Evolutionary conservation across 2,329 filamentous ascomycete species (phyloP).

Genomic region (Colletotrichum sansevieriae): DNA sequence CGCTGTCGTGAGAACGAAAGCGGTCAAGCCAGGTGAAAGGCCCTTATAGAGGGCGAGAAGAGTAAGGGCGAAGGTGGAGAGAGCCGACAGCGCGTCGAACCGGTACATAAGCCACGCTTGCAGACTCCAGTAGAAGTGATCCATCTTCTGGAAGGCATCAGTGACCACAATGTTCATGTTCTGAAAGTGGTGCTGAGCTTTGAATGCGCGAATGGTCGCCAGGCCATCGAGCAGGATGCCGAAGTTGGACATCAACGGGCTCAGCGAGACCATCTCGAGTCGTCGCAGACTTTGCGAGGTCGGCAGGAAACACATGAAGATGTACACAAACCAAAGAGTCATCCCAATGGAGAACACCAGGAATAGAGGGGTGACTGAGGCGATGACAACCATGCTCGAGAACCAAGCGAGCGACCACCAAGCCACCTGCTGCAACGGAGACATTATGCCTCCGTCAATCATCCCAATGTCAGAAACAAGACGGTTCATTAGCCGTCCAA

Average conservation of each 20-base stretch:
- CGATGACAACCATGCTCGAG: slow-evolving; percentile 82
- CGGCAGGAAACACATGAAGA: slow-evolving; percentile 83
- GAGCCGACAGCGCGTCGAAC: slow-evolving; percentile 78
- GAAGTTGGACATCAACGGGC: slow-evolving; percentile 92
- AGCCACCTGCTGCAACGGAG: slow-evolving; percentile 78
- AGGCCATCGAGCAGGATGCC: slow-evolving; percentile 88
- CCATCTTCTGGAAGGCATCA: slow-evolving; percentile 92
- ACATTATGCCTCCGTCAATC: slow-evolving; percentile 86
- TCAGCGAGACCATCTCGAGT: slow-evolving; percentile 90
- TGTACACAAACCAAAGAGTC: slow-evolving; percentile 75
- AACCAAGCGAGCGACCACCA: slow-evolving; percentile 79
- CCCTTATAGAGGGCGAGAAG: slow-evolving; percentile 79
- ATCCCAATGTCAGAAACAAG: slow-evolving; percentile 92
- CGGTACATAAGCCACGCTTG: slow-evolving; percentile 88
- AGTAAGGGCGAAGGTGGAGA: slow-evolving; percentile 80
- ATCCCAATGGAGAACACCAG: slow-evolving; percentile 78
- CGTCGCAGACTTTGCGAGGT: slow-evolving; percentile 86
- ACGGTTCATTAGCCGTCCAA: slow-evolving; percentile 91
- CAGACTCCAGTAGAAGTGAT: slow-evolving; percentile 94
- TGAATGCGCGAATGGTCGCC: slow-evolving; percentile 87
- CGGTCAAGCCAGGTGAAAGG: slow-evolving; percentile 83
- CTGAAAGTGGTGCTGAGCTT: slow-evolving; percentile 83
- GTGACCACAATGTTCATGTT: slow-evolving; percentile 83
- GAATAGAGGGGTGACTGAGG: slow-evolving; percentile 82
- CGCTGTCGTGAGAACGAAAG: slow-evolving; percentile 84